phyloP scores from a whole-genome alignment of 768 basidiomycete genomes.

The Fistulinella prunicolor region DNA sequence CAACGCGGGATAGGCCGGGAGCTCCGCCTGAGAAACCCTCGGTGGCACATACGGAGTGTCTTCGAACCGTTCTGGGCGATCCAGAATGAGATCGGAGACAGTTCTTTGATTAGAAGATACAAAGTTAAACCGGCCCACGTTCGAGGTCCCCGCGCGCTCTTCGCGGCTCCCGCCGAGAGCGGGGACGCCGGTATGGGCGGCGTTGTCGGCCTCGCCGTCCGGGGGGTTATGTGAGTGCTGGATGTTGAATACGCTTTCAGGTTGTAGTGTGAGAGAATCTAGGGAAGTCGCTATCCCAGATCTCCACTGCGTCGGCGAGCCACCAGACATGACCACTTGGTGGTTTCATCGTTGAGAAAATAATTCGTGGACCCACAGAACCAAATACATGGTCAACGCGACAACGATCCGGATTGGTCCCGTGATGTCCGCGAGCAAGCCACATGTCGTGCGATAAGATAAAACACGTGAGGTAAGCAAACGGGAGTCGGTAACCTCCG shows the following conservation, averaged over 20 bases:
- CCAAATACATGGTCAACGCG: conserved; percentile 33
- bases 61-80: conserved; percentile 19
- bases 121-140: conserved; percentile 10
- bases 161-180: conserved; percentile 12
- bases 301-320: conserved; percentile 15
- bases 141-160: conserved; percentile 10
- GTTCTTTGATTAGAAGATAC: conserved; percentile 12
- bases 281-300: conserved; percentile 7
- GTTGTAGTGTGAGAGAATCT: conserved; percentile 14
- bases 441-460: conserved; percentile 29
- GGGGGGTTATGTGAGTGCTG: conserved; percentile 13
- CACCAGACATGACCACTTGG: conserved; percentile 26
- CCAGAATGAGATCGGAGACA: conserved; percentile 10
- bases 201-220: conserved; percentile 20
- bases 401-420: background rate
- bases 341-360: conserved; percentile 29
- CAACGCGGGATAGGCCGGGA: conserved; percentile 12
- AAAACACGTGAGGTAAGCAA: conserved; percentile 19
- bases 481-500: conserved; percentile 12
- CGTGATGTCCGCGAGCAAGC: conserved; percentile 7
- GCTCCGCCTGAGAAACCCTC: conserved; percentile 19
- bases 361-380: conserved; percentile 32
- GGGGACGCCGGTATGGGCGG: conserved; percentile 12
- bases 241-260: conserved; percentile 8
- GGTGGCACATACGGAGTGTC: conserved; percentile 32